phyloP scores from a whole-genome alignment of 805 yeast species.

The Sungouiozyma ichnusensis region DNA sequence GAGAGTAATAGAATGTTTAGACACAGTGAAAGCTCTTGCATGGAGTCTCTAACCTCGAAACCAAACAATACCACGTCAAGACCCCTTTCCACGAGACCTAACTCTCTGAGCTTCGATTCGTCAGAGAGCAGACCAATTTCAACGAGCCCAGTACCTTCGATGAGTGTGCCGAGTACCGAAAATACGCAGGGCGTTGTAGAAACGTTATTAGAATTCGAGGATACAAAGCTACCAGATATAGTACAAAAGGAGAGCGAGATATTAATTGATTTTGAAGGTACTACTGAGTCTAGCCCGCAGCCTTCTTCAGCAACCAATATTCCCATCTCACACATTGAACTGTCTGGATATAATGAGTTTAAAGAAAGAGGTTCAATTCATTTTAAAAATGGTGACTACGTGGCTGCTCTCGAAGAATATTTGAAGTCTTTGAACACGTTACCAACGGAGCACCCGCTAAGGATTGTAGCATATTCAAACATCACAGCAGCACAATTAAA shows the following conservation, averaged over 20 bases:
- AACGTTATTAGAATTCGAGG: slow-evolving; percentile 1
- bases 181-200: not conserved
- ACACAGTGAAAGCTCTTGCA: no score
- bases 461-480: slow-evolving; percentile 65
- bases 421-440: slow-evolving; percentile 44
- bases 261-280: not conserved
- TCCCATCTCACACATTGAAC: slow-evolving; percentile 22
- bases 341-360: slow-evolving; percentile 34
- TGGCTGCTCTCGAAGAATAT: slow-evolving; percentile 52
- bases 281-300: not conserved
- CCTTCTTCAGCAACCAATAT: slow-evolving; percentile 1
- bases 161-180: not conserved
- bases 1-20: slow-evolving; percentile 12
- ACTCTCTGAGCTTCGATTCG: no score
- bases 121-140: no score
- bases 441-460: slow-evolving; percentile 53
- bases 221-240: not conserved
- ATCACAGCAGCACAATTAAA: slow-evolving; percentile 57
- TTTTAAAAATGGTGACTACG: slow-evolving; percentile 76
- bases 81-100: no score
- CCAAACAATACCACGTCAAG: no score
- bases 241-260: not conserved
- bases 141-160: no score
- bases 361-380: slow-evolving; percentile 49
- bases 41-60: no score